Percentiles rank a stretch among this genome's conserved stretches.
Conservation (phyloP, 2,329 filamentous ascomycete species). For the Peltaster fructicola region DNA sequence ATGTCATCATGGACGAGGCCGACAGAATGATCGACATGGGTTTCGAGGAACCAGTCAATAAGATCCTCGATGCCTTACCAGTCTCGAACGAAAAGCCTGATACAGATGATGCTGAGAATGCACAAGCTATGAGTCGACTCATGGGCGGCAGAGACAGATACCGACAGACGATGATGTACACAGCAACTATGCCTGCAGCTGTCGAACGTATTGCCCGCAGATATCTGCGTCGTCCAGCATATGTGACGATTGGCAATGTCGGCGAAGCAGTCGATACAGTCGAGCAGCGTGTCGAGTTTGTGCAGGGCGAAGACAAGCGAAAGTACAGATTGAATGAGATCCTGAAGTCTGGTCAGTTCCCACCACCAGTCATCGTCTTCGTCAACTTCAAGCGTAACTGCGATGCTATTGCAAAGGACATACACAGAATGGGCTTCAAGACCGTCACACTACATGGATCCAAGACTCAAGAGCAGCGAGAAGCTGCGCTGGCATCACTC, state of each 20-base stretch:
- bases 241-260: constrained; percentile 82
- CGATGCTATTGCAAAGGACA: constrained; percentile 82
- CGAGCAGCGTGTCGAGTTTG: constrained; percentile 88
- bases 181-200: constrained; percentile 84
- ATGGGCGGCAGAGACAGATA: constrained; percentile 63
- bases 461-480: constrained; percentile 96
- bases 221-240: constrained; percentile 81
- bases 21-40: constrained; percentile 98
- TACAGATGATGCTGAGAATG: constrained; percentile 75
- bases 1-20: constrained; percentile 98
- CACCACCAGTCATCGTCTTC: constrained; percentile 90
- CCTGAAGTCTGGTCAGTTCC: constrained; percentile 60
- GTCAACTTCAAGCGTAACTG: constrained; percentile 99
- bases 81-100: constrained; percentile 92
- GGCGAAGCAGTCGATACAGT: constrained; percentile 96
- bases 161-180: constrained; percentile 99
- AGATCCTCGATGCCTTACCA: constrained; percentile 86
- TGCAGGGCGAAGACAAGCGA: constrained; percentile 79
- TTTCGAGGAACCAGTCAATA: constrained; percentile 94
- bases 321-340: constrained; percentile 95
- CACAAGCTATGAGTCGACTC: constrained; percentile 65
- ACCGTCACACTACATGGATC: constrained; percentile 82
- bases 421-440: constrained; percentile 83
- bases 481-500: constrained; percentile 74
- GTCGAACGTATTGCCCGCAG: constrained; percentile 95